Base-by-base conservation (phyloP, 192 early-diverging fungal genomes). In the Coemansia sp. region DNA sequence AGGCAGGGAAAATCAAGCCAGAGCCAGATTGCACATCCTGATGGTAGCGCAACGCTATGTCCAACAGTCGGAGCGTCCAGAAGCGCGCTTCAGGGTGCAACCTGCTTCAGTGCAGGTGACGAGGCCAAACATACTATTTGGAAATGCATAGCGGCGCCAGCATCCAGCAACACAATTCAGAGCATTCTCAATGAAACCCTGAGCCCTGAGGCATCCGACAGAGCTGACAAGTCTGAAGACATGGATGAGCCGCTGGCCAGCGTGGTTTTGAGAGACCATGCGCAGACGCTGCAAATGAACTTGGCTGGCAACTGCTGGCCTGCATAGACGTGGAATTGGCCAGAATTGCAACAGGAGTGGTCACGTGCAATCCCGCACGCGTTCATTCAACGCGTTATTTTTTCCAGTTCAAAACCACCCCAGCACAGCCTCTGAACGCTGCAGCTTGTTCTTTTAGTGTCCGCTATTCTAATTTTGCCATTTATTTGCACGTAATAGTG, bases 211-310 rank as follows among this genome's bases (percentile, higher is more conserved):
- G 55, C 31, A 1, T 39, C 55, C 55, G 35, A 22, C 27, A 31
- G 35, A 21, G 16, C 55, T 19, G 55, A 57, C 23, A 19, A 23
- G 10, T 68, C 66, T 50, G 68, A 77, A 49, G 55, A 57, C 31
- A 39, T 37, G 6, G 74, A 71, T 50, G 68, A 77, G 54, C 74
- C 74, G 1, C 59, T 77, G n/a, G 69, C 62, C 1, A 58, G 22
- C 22, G 31, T 67, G 21, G 50, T 71, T 6, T 21, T 49, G 17
- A n/a, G 48, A 21, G 48, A 23, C n/a, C 39, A 61, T 45, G 43
- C 39, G 41, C 47, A 22, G 38, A 50, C 22, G 11, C 9, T 17
- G 45, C 43, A 39, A 22, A 3, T 21, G 7, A 26, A 11, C 29
- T 17, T 38, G 38, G 7, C 56, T 2, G 29, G 14, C 43, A 3